Evolutionary conservation across 768 basidiomycete genomes (phyloP).

Genomic region (Hirschioporus abietinus): DNA sequence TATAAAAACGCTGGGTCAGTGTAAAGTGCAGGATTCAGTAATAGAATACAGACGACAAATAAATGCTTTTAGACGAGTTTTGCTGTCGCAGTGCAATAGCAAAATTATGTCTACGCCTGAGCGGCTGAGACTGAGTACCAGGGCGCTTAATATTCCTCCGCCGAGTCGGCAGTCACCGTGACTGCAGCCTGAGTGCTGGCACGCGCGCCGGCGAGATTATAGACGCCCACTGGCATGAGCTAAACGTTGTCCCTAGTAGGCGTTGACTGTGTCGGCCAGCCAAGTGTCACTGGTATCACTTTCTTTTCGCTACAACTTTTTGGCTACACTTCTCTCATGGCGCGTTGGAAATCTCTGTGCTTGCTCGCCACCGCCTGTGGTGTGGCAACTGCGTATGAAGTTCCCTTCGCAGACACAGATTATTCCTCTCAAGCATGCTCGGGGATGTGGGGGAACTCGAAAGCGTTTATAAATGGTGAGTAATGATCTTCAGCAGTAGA

Average conservation of each 20-base stretch:
- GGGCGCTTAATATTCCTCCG: no score
- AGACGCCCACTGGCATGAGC: background rate
- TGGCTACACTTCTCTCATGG: background rate
- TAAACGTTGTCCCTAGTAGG: background rate
- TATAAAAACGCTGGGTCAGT: no score
- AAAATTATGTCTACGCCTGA: no score
- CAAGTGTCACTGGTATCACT: background rate
- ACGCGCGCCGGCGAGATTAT: background rate
- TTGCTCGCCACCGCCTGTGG: slow-evolving; percentile 5
- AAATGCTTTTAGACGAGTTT: no score
- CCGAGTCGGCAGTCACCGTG: no score
- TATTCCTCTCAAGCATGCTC: slow-evolving; percentile 88
- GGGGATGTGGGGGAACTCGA: slow-evolving; percentile 84
- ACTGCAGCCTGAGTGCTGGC: no score
- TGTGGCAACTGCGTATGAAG: slow-evolving; percentile 44
- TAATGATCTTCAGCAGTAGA: slow-evolving; percentile 13
- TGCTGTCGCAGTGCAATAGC: no score
- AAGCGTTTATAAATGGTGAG: slow-evolving; percentile 81
- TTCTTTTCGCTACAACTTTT: background rate
- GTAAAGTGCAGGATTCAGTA: no score
- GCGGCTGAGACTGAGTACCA: no score
- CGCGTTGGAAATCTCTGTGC: slow-evolving; percentile 7
- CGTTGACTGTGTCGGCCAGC: background rate
- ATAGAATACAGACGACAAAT: no score
- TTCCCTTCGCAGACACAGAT: slow-evolving; percentile 68